Percentiles rank a stretch among this genome's conserved stretches.
Conservation (phyloP, 768 basidiomycete genomes). For the Calocybe cyanea region DNA sequence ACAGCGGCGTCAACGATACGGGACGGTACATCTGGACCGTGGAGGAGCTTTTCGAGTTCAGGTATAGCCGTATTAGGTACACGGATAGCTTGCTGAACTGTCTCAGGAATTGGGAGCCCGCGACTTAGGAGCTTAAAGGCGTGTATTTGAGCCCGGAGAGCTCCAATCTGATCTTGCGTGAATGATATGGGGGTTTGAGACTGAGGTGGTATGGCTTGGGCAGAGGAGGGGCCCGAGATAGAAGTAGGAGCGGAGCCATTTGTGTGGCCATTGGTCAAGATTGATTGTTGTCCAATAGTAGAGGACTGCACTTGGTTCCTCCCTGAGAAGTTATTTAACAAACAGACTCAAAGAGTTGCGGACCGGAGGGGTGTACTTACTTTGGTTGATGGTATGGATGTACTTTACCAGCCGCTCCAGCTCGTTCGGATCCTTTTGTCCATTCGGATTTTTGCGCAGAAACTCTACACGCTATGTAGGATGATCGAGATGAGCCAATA, state of each 20-base stretch:
- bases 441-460: slow-evolving; percentile 46
- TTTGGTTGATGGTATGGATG: slow-evolving; percentile 40
- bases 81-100: slow-evolving; percentile 66
- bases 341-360: no score
- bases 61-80: slow-evolving; percentile 56
- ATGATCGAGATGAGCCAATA: slow-evolving; percentile 12
- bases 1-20: slow-evolving; percentile 73
- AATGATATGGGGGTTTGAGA: slow-evolving; percentile 77
- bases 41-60: slow-evolving; percentile 63
- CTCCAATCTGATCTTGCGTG: slow-evolving; percentile 67
- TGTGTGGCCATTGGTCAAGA: slow-evolving; percentile 48
- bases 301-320: slow-evolving; percentile 26
- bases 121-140: slow-evolving; percentile 73
- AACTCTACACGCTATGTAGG: slow-evolving; percentile 41
- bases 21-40: slow-evolving; percentile 54
- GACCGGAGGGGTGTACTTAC: slow-evolving; percentile 23
- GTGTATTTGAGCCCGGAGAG: slow-evolving; percentile 78
- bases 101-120: slow-evolving; percentile 63
- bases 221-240: slow-evolving; percentile 46
- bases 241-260: slow-evolving; percentile 41
- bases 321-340: slow-evolving; percentile 17
- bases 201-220: slow-evolving; percentile 46
- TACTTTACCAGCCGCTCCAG: slow-evolving; percentile 44
- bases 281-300: slow-evolving; percentile 26
- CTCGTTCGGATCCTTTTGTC: slow-evolving; percentile 45